Evolutionary conservation across 495 filamentous ascomycete species (phyloP).

Genomic region (Delitschia confertaspora): DNA sequence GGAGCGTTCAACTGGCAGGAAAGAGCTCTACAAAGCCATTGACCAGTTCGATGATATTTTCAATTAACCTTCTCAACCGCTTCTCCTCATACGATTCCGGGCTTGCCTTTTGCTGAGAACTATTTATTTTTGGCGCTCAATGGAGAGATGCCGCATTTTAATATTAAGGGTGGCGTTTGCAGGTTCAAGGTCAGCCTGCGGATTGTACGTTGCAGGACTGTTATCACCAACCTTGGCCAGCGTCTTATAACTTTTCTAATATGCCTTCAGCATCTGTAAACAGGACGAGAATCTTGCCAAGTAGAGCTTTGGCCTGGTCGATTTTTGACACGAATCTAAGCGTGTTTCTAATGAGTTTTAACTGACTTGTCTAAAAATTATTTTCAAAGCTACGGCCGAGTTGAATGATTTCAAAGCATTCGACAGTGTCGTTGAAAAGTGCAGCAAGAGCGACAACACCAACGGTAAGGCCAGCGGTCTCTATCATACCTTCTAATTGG

Average conservation of each 20-base stretch:
- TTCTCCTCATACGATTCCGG: conserved; percentile 26
- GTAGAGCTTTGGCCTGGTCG: conserved; percentile 22
- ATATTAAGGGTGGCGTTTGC: conserved; percentile 18
- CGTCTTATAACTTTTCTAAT: conserved; percentile 22
- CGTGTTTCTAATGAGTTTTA: conserved; percentile 20
- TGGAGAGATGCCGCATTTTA: conserved; percentile 28
- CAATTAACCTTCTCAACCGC: conserved; percentile 23
- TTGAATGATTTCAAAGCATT: conserved; percentile 27
- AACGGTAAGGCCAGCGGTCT: conserved; percentile 13
- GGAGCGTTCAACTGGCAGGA: conserved; percentile 20
- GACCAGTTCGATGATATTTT: conserved; percentile 29
- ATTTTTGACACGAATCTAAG: conserved; percentile 10
- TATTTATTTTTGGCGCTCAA: conserved; percentile 24
- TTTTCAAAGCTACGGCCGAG: conserved; percentile 22
- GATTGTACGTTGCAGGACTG: conserved; percentile 8
- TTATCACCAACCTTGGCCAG: conserved; percentile 4
- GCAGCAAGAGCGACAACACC: conserved; percentile 15
- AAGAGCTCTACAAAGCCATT: conserved; percentile 29
- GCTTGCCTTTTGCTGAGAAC: conserved; percentile 17
- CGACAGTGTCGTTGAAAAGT: conserved; percentile 23
- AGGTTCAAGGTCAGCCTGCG: conserved; percentile 22
- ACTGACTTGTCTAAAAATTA: conserved; percentile 15
- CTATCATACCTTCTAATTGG: too few species aligned
- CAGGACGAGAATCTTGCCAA: conserved; percentile 26
- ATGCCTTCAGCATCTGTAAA: conserved; percentile 30